Base-by-base conservation (phyloP, 2,329 filamentous ascomycete genomes). In the Paramyrothecium roridum region DNA sequence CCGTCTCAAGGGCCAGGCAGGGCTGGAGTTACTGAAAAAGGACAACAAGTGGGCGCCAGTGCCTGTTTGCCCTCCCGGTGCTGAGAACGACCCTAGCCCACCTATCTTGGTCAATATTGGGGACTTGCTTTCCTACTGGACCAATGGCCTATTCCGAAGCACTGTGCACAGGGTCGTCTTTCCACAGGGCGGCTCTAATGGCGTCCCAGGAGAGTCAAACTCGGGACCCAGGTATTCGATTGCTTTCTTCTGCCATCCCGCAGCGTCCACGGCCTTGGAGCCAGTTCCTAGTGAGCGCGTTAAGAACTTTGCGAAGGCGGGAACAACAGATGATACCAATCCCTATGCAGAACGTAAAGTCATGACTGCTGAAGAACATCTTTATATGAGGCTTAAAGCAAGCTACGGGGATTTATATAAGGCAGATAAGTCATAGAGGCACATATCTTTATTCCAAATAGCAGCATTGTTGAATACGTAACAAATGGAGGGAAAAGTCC, bases 81-180 rank as follows among this genome's bases (percentile, higher is more conserved):
- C 84, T 3, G 82, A 84, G 57, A 59, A 69, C 30, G 84, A 86
- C 63, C 76, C 76, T 10, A 81, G 77, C 45, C 87, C 84, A n/a
- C 93, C 88, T 1, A 91, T 92, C 79, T 71, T 97, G 79, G 70
- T 98, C 86, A 75, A 95, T 78, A 83, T 92, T 73, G 74, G 88
- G 72, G 76, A 87, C 69, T 66, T 89, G 67, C 74, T 88, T 57
- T 88, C 85, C 34, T 95, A 96, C 70, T 98, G 93, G 93, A 98
- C 95, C 1, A 88, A 89, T 60, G 92, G 93, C 0, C 73, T 97
- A 49, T 80, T 98, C 59, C 89, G 91, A 63, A 92, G 88, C 63
- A 97, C 93, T 0, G 85, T 97, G 7, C 95, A 98, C 68, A 80
- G 93, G 12, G 95, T 98, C 30, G 85, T 93, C 0, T 95, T 96